These are phyloP conservation scores for Pseudoneurospora amorphoporcata DNA, from an alignment of 495 filamentous ascomycete species.

Conservation along the genomic window DNA sequence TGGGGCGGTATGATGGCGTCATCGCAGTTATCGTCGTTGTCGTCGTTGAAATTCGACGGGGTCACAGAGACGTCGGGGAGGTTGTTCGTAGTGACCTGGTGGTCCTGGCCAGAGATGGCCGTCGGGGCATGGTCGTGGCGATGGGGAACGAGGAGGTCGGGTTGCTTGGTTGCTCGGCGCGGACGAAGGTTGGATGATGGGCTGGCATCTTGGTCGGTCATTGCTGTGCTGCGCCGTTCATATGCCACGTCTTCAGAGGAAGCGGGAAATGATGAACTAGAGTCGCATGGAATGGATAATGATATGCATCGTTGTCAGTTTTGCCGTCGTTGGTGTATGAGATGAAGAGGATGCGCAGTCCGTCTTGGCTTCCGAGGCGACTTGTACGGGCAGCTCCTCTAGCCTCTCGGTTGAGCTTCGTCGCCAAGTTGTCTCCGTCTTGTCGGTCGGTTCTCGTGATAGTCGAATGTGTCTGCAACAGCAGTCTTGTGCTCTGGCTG, in stretches of 20 bases:
- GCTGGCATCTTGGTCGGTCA: slow-evolving; percentile 19
- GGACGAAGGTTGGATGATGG: slow-evolving; percentile 12
- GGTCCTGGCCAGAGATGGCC: background rate
- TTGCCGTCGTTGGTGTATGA: background rate
- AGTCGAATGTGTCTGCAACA: background rate
- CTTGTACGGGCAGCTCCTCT: background rate
- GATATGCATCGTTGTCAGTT: background rate
- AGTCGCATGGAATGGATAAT: background rate
- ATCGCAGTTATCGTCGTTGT: background rate
- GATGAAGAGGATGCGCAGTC: background rate
- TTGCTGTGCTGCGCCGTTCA: slow-evolving; percentile 10
- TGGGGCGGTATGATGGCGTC: slow-evolving; percentile 8
- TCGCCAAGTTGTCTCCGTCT: background rate
- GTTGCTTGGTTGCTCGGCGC: slow-evolving; percentile 11
- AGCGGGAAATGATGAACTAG: background rate
- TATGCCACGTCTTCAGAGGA: slow-evolving; percentile 2
- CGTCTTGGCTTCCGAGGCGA: background rate
- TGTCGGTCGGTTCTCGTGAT: background rate
- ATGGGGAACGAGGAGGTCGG: slow-evolving; percentile 5
- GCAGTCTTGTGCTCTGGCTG: background rate
- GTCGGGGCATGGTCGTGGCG: slow-evolving; percentile 7
- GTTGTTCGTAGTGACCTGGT: slow-evolving; percentile 7
- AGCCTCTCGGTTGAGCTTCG: background rate
- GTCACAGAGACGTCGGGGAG: background rate
- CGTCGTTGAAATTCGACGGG: background rate